Evolutionary conservation across 257 asterid genomes (phyloP), one percentile per base, ranked within the genome.

Genomic region (Petunia secreta): DNA sequence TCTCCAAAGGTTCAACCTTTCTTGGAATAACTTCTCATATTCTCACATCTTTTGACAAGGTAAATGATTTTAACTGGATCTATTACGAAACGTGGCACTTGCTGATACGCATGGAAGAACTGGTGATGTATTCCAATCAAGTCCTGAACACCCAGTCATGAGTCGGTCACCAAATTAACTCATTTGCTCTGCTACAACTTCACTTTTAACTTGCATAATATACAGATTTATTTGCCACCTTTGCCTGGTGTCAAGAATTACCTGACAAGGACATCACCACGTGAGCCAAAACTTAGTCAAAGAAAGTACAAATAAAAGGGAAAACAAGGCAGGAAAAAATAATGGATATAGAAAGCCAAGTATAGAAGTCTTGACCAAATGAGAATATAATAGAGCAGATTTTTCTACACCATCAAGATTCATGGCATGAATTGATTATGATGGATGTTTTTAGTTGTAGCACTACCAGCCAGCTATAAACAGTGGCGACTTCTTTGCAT

Each of bases 21-120:
- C 84, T 3, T 40, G 38, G 80, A 82, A 79, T 75, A 80, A 85
- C 81, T 82, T 79, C 81, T 76, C 66, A 2, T 7, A 50, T 44
- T 85, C 86, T 8, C 11, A 69, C n/a, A 75, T 68, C 68, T 82
- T 82, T 25, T 25, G 25, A 0, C 44, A 7, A 0, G 62, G 48
- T 69, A 25, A 59, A 69, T 69, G 77, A 69, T 25, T 46, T 25
- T 13, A 25, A 0, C 41, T 46, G 59, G 16, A 69, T 69, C 57
- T 41, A 25, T 25, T 25, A 25, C 25, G 25, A 25, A 25, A 25
- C 25, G 25, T 25, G 25, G 25, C 25, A 25, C 25, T 25, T 25
- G 25, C 25, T 25, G 25, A 25, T 25, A 25, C 25, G 25, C 25
- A 25, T 25, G 25, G 25, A 25, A 25, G 25, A 25, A 25, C 25